Base-by-base conservation (phyloP, 1,284 basidiomycete genomes). In the Ustilago tritici region DNA sequence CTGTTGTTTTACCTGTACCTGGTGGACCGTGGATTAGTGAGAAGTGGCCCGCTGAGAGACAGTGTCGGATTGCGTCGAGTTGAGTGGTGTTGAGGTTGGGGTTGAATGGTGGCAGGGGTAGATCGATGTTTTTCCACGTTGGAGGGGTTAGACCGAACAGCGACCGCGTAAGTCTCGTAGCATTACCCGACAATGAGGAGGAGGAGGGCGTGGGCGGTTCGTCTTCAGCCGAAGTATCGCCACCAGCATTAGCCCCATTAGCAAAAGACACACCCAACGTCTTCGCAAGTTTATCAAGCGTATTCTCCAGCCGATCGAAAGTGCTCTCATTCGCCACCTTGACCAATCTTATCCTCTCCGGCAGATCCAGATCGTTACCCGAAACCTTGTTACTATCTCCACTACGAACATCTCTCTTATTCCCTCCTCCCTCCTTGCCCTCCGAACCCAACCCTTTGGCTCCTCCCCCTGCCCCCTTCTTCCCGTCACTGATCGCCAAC, bases 21-120 rank as follows among this genome's bases (percentile, higher is more conserved):
- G 96, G 95, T 6, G 96, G 96, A 0, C 96, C 95, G 83, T 98
- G 95, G n/a, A 99, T 95, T 76, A 95, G 93, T 0, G 93, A 93
- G 0, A 98, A 89, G 82, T 95, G 92, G 1, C 90, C 76, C 0
- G 88, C 88, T 0, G 92, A 90, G 3, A 95, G 85, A 4, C 91
- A 91, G 79, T 94, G 93, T 57, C 87, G 89, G 47, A 95, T 91
- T 0, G 95, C 95, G 19, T 90, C 89, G 83, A 92, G 91, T 85
- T 99, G 96, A 69, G 93, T 93, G 0, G 89, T 87, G 84, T 99
- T 98, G 50, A 98, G 88, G 0, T 88, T 89, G 0, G 89, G 85
- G 78, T 97, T 93, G 78, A 93, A 93, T 86, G 93, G 95, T 2
- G 88, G 81, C 19, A 79, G 65, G 2, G 78, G 66, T 1, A 75